phyloP scores from a whole-genome alignment of 139 green algal genomes.

The Chlamydomonas incerta region DNA sequence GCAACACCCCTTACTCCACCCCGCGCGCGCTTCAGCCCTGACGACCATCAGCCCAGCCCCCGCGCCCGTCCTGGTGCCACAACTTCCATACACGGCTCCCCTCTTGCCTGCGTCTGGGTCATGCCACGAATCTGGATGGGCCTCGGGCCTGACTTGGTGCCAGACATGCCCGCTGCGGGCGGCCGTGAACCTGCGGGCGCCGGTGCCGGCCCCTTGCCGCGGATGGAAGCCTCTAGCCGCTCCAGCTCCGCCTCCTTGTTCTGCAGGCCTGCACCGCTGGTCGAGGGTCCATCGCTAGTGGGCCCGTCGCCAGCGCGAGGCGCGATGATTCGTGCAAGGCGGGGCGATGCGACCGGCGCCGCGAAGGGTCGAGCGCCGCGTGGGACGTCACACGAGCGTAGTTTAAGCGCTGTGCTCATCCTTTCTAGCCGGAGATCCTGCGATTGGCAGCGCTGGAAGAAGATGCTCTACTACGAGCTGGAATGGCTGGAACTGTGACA shows the following conservation, averaged over 20 bases:
- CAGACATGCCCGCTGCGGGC: too few relatives aligned
- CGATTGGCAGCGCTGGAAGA: too few relatives aligned
- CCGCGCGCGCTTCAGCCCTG: too few relatives aligned
- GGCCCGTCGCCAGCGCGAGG: not conserved
- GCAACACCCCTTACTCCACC: too few relatives aligned
- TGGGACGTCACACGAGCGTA: not conserved
- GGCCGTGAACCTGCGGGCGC: too few relatives aligned
- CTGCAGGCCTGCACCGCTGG: not conserved
- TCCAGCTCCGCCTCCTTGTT: slow-evolving; percentile 19
- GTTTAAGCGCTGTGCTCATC: not conserved
- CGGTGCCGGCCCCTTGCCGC: slow-evolving; percentile 14
- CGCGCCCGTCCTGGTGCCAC: too few relatives aligned
- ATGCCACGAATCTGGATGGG: slow-evolving; percentile 46
- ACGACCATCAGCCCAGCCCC: too few relatives aligned
- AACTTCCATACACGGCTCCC: too few relatives aligned
- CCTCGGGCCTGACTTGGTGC: not conserved
- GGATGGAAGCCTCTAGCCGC: slow-evolving; percentile 31
- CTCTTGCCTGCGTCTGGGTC: slow-evolving; percentile 9
- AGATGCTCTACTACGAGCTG: too few relatives aligned
- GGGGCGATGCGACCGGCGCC: not conserved
- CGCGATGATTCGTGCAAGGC: not conserved
- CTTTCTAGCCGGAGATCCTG: not conserved
- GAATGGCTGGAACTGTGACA: too few relatives aligned
- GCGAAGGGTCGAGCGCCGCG: not conserved
- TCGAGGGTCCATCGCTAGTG: not conserved